phyloP scores from a whole-genome alignment of 768 basidiomycete species.

The Boletales sp. region DNA sequence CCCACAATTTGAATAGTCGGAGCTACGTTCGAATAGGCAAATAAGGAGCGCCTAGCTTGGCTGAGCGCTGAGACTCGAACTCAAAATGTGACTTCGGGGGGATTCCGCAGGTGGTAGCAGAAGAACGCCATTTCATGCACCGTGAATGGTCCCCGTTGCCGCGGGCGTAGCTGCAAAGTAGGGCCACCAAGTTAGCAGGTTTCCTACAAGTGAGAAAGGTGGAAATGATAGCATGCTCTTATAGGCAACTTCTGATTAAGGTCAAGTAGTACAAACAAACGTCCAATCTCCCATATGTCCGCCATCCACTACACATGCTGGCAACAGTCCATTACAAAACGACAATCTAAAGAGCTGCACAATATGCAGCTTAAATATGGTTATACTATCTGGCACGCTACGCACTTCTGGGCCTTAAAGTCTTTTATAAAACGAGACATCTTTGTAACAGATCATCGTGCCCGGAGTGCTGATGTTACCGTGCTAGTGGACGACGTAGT shows the following conservation, averaged over 20 bases:
- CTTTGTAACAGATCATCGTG: neutral
- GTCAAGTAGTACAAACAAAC: constrained; percentile 1
- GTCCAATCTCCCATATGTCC: neutral
- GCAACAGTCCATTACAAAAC: constrained; percentile 1
- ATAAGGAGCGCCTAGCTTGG: no score
- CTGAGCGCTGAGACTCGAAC: neutral
- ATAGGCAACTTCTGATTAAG: neutral
- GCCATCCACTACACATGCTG: neutral
- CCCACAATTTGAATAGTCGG: no score
- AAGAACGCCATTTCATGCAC: neutral
- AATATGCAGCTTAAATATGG: neutral
- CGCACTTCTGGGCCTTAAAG: no score
- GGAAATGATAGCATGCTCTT: constrained; percentile 6
- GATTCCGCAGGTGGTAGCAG: neutral
- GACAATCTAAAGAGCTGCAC: neutral
- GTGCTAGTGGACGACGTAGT: neutral
- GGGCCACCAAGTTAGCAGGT: constrained; percentile 1
- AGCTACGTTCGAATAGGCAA: no score
- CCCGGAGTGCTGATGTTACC: constrained; percentile 1
- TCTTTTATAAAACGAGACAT: no score
- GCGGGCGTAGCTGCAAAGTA: neutral
- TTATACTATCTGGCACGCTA: neutral
- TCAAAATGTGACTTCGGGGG: neutral
- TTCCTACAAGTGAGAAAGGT: neutral
- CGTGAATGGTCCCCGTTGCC: no score